Evolutionary conservation across 2,329 filamentous ascomycete genomes (phyloP).

Genomic region (Fusarium devonianum): DNA sequence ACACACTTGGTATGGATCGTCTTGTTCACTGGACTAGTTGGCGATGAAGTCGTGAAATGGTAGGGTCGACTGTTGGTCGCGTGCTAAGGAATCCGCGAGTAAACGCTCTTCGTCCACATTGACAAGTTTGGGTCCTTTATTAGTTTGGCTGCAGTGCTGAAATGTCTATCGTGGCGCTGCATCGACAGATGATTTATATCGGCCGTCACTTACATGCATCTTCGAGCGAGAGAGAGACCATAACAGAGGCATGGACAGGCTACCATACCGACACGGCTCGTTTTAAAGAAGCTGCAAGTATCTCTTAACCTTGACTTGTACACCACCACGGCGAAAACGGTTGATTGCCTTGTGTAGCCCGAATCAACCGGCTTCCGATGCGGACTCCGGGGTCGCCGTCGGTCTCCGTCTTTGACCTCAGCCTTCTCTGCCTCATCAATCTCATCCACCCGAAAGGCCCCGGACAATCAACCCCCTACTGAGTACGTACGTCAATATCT

Average conservation of each 20-base stretch:
- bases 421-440: constrained; percentile 1
- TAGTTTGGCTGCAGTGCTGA: too few species aligned
- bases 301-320: not conserved
- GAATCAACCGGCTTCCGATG: constrained; percentile 26
- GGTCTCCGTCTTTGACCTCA: constrained; percentile 26
- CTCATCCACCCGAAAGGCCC: constrained; percentile 21
- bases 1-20: too few species aligned
- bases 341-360: not conserved
- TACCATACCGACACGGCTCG: not conserved
- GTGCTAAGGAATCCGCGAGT: constrained; percentile 13
- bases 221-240: too few species aligned
- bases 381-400: constrained; percentile 24
- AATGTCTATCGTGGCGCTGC: too few species aligned
- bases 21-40: not conserved
- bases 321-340: not conserved
- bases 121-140: too few species aligned
- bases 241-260: too few species aligned
- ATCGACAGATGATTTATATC: too few species aligned
- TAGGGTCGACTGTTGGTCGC: constrained; percentile 15
- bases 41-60: not conserved
- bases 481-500: too few species aligned
- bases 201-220: constrained; percentile 6
- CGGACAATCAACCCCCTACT: constrained; percentile 5
- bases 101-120: too few species aligned
- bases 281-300: too few species aligned